Conservation (phyloP, 2,329 filamentous ascomycete genomes). For the Metarhizium humberi region DNA sequence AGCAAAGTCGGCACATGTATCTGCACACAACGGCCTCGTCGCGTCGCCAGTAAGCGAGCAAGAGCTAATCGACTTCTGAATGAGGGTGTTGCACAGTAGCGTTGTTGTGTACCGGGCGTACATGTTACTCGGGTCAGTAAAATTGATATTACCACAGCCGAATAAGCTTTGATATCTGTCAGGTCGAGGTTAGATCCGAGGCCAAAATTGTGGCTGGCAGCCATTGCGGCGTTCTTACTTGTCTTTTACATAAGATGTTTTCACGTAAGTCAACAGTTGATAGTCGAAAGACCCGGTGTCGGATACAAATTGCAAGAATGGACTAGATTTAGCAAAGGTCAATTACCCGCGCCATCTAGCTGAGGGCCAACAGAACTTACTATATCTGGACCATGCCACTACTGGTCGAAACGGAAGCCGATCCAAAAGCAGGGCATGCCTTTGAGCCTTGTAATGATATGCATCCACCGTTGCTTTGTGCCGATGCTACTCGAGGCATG, state of each 20-base stretch:
- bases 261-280: conserved; percentile 63
- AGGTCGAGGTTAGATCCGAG: background rate
- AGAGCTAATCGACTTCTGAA: conserved; percentile 71
- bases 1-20: conserved; percentile 79
- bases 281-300: conserved; percentile 68
- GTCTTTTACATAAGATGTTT: conserved; percentile 61
- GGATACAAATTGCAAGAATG: conserved; percentile 77
- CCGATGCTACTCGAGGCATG: conserved; percentile 21
- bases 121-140: conserved; percentile 67
- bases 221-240: conserved; percentile 46
- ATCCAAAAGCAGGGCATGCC: conserved; percentile 62
- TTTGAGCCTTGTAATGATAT: conserved; percentile 63
- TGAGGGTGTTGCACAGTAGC: conserved; percentile 84
- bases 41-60: conserved; percentile 59
- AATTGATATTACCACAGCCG: conserved; percentile 69
- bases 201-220: background rate
- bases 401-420: conserved; percentile 61
- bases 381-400: conserved; percentile 49
- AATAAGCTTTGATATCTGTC: conserved; percentile 70
- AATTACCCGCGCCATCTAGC: background rate
- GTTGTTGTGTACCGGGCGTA: conserved; percentile 93
- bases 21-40: conserved; percentile 73
- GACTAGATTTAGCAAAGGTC: conserved; percentile 37
- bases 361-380: conserved; percentile 35
- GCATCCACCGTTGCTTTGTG: conserved; percentile 32